A percentile compares a stretch with the other conserved stretches of the same genome.
Evolutionary conservation across 225 moss, liverwort and hornwort genomes (phyloP).

Genomic region (Polytrichum commune): DNA sequence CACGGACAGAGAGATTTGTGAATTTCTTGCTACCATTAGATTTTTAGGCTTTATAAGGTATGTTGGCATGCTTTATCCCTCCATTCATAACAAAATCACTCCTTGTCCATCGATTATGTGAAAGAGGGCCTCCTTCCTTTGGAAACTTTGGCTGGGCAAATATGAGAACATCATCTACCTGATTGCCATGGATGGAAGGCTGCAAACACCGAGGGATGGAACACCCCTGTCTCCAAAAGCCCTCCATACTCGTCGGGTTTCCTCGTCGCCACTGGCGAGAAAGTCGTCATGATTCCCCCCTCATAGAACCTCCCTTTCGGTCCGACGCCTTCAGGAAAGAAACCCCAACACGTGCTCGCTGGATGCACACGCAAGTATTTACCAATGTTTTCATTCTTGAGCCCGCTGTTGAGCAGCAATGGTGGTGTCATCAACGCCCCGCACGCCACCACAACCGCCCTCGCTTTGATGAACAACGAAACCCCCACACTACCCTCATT

Average conservation of each 20-base stretch:
- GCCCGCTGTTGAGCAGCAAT: constrained; percentile 63
- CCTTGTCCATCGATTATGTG: not conserved
- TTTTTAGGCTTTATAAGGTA: no score
- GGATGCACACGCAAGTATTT: constrained; percentile 73
- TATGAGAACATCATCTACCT: constrained; percentile 16
- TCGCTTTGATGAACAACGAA: constrained; percentile 57
- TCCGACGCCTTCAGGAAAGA: constrained; percentile 61
- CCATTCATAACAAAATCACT: no score
- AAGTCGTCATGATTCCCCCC: constrained; percentile 69
- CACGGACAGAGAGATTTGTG: no score
- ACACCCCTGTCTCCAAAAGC: constrained; percentile 61
- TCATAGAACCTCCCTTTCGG: constrained; percentile 56
- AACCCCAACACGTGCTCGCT: constrained; percentile 38
- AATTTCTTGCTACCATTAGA: no score
- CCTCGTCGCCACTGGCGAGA: constrained; percentile 37
- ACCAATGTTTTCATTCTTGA: constrained; percentile 68
- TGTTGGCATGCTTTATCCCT: no score
- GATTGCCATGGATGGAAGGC: constrained; percentile 60
- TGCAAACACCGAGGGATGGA: constrained; percentile 59
- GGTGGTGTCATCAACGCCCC: constrained; percentile 77
- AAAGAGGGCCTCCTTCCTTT: not conserved
- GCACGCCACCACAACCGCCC: constrained; percentile 61
- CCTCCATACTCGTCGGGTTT: constrained; percentile 55
- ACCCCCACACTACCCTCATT: constrained; percentile 8
- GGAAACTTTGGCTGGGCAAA: no score